Evolutionary conservation across 106 monocot genomes (phyloP).

Genomic region (Cymbidium sinense): DNA sequence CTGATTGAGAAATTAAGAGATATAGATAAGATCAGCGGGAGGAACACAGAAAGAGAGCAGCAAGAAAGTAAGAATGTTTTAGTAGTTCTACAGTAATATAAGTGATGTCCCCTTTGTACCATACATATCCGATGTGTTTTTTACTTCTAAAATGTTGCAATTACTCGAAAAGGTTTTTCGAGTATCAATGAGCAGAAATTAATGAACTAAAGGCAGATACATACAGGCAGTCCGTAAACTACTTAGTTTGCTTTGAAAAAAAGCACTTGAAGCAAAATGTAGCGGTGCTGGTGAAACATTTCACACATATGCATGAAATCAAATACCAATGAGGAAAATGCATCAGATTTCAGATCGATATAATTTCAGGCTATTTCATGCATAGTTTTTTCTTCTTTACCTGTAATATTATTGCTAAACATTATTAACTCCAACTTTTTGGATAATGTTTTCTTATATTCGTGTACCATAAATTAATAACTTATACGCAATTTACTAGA

Average conservation of each 20-base stretch:
- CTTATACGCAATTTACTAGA: background rate
- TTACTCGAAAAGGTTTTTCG: too few relatives aligned
- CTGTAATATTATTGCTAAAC: background rate
- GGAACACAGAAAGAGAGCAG: background rate
- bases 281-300: too few relatives aligned
- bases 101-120: background rate
- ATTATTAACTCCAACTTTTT: background rate
- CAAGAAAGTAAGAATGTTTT: background rate
- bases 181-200: too few relatives aligned
- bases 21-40: background rate
- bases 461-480: background rate
- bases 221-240: too few relatives aligned
- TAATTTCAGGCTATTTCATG: background rate
- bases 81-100: background rate
- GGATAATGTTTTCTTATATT: background rate
- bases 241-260: too few relatives aligned
- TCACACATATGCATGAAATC: too few relatives aligned
- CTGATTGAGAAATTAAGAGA: background rate
- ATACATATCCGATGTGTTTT: background rate
- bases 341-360: too few relatives aligned
- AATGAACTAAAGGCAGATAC: too few relatives aligned
- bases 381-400: background rate
- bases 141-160: background rate
- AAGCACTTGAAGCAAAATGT: too few relatives aligned
- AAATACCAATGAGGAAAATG: too few relatives aligned